A percentile compares a stretch with the other conserved stretches of the same genome.
These are phyloP conservation scores for Mortierella sp. DNA, from an alignment of 371 early-diverging fungal species.

Conservation along the genomic window DNA sequence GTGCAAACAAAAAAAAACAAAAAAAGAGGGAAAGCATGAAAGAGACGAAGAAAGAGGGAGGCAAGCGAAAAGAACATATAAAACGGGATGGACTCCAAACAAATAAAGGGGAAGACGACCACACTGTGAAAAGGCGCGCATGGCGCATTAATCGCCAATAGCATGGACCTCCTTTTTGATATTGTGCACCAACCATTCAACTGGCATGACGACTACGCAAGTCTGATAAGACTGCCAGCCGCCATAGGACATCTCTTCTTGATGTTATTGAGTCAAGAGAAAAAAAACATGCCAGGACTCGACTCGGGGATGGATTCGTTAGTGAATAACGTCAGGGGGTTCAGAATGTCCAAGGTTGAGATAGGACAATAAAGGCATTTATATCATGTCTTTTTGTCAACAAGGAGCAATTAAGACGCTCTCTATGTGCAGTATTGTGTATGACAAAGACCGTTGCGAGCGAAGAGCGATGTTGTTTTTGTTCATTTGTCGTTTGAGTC, in stretches of 20 bases:
- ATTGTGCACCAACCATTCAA: not conserved
- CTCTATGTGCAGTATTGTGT: not conserved
- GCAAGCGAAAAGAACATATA: not conserved
- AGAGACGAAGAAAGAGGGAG: not conserved
- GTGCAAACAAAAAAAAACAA: not conserved
- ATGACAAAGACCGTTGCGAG: not conserved
- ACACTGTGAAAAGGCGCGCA: not conserved
- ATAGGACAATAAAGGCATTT: not conserved
- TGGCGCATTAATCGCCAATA: not conserved
- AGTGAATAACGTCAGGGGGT: not conserved
- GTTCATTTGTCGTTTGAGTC: not conserved
- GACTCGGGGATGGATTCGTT: not conserved
- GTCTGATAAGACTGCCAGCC: no score
- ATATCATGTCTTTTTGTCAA: not conserved
- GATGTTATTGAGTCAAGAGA: not conserved
- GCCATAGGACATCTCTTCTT: no score
- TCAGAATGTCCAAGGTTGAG: not conserved
- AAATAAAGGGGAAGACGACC: not conserved
- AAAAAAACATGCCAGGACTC: not conserved
- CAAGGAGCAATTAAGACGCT: not conserved
- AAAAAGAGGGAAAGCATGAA: not conserved
- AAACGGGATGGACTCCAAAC: not conserved
- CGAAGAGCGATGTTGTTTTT: not conserved
- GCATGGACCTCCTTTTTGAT: not conserved
- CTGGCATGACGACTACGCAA: no score